Evolutionary conservation across 257 asterid species (phyloP), one percentile per base, ranked within the genome.

Genomic region (Plantago ovata): DNA sequence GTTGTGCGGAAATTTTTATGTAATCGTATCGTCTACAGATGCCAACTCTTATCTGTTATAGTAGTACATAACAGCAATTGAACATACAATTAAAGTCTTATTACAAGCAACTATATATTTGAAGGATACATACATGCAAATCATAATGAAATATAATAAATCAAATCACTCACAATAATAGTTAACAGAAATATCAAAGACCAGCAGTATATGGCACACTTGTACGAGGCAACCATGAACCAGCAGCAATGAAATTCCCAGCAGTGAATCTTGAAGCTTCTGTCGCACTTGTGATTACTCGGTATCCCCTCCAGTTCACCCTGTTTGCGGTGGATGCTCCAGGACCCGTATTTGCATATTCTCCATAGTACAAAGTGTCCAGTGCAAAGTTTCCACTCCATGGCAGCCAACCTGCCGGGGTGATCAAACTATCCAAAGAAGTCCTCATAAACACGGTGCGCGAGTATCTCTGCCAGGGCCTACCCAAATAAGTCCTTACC

Each of bases 361-460:
- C 98, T 14, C 83, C 98, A 36, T 88, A 88, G 11, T 81, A 88
- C 62, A 92, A 61, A 2, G 98, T 92, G 6, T 53, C 45, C 11
- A 88, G 62, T 7, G 98, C 95, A 41, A 88, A 92, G 48, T 64
- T 68, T 39, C 98, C 98, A 61, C 73, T 75, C 98, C 98, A 92
- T 0, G 90, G 86, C 69, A 73, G 38, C 98, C 98, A 92, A 46
- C 98, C 98, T 15, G 79, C 81, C 12, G 95, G 85, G 57, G 67
- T 32, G 12, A 92, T 74, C 72, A 85, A 64, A 10, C 87, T 61
- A 39, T 82, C 98, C 40, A 92, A 11, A 10, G 19, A 65, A 0
- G 86, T 81, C 65, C 72, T 82, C 96, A 92, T 80, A 51, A 80
- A 70, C 0, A 92, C 91, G 0, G 95, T 84, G 0, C 95, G 68